phyloP scores from a whole-genome alignment of 1,284 basidiomycete genomes.

The Neonothopanus nambi region DNA sequence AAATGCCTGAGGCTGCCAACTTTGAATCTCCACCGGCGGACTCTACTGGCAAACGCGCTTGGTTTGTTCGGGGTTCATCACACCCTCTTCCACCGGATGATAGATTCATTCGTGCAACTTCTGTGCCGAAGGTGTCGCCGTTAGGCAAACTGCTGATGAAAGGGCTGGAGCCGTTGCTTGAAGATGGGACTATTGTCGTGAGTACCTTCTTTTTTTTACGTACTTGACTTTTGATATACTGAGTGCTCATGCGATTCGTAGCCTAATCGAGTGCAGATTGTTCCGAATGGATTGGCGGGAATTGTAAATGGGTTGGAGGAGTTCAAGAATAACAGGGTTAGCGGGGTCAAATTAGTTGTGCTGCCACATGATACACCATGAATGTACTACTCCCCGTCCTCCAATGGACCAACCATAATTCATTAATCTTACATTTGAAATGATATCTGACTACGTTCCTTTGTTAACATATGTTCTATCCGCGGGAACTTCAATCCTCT shows the following conservation, averaged over 20 bases:
- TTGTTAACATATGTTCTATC: too few species aligned
- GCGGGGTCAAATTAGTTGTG: conserved; percentile 2
- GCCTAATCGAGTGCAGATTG: not conserved
- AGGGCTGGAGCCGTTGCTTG: not conserved
- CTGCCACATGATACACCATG: conserved; percentile 1
- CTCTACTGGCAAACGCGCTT: too few species aligned
- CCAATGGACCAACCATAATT: too few species aligned
- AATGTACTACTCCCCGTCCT: not conserved
- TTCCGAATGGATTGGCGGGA: conserved; percentile 4
- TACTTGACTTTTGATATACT: too few species aligned
- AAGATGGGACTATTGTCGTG: conserved; percentile 1
- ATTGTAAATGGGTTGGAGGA: not conserved
- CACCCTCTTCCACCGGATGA: too few species aligned
- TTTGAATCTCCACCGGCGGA: too few species aligned
- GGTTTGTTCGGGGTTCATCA: too few species aligned
- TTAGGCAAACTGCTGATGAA: not conserved
- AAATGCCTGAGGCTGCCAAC: not conserved
- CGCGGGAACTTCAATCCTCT: too few species aligned
- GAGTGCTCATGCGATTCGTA: not conserved
- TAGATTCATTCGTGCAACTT: too few species aligned
- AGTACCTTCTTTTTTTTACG: not conserved
- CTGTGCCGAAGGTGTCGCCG: too few species aligned
- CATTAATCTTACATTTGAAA: too few species aligned
- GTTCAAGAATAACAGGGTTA: not conserved
- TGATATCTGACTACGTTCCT: too few species aligned